Conservation (phyloP, 129 eudicot genomes). For the Smallanthus sonchifolius region DNA sequence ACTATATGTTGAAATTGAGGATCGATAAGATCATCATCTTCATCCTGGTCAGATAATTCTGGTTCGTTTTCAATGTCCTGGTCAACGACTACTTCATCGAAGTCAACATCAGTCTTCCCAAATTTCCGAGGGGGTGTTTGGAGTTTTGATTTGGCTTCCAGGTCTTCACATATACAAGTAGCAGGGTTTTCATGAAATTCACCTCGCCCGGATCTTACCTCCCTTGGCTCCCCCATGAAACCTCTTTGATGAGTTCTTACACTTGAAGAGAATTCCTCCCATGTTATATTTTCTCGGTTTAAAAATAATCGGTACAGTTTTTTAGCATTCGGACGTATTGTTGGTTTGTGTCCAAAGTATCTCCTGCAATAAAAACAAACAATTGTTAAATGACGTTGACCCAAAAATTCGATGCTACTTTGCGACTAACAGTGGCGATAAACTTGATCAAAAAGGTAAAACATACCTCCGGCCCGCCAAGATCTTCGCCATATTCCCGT, state of each 20-base stretch:
- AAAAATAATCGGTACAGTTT: conserved; percentile 50
- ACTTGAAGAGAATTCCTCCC: conserved; percentile 71
- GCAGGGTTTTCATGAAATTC: conserved; percentile 83
- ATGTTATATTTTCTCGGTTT: conserved; percentile 63
- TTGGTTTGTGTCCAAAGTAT: conserved; percentile 86
- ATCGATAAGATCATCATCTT: conserved; percentile 55
- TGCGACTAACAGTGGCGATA: not conserved
- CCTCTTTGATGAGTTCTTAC: conserved; percentile 61
- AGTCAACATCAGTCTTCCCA: conserved; percentile 36
- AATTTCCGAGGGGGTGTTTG: conserved; percentile 39
- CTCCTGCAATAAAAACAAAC: conserved; percentile 44
- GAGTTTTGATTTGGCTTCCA: conserved; percentile 45
- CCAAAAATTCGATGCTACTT: not conserved
- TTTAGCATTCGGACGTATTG: conserved; percentile 82
- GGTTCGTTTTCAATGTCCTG: conserved; percentile 53
- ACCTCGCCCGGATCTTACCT: conserved; percentile 79
- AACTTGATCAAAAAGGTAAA: not conserved
- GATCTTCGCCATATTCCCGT: conserved; percentile 88
- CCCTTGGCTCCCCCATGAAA: conserved; percentile 89
- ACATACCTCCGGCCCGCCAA: conserved; percentile 78
- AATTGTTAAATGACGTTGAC: not conserved
- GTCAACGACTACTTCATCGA: conserved; percentile 36
- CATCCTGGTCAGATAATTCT: conserved; percentile 69
- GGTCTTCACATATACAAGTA: conserved; percentile 68
- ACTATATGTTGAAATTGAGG: conserved; percentile 30